Evolutionary conservation across 2,329 filamentous ascomycete species (phyloP), one percentile per base, ranked within the genome.

Genomic region (Dothistroma septosporum): DNA sequence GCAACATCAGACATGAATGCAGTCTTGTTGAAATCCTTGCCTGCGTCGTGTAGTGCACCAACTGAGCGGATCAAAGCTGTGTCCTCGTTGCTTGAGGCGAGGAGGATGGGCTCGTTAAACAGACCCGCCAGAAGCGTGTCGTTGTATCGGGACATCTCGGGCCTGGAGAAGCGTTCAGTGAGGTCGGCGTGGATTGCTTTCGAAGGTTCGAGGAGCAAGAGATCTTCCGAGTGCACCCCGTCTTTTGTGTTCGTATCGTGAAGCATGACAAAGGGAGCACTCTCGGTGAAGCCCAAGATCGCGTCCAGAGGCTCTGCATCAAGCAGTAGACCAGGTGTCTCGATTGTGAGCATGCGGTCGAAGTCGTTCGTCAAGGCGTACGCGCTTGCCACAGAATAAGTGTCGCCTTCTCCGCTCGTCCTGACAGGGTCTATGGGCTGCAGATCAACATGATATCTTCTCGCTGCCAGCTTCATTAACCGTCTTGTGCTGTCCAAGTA

Each of bases 271-370:
- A 74, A 69, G 1, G 67, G 62, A 11, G 69, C 65, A 8, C 60
- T 53, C 32, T 72, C 69, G 1, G 69, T 72, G 59, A 73, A 71
- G 4, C 70, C 71, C 31, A 75, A 63, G 28, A 74, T 65, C 1
- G 70, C 71, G 65, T 81, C 80, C 59, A 82, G 66, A 1, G 76
- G 75, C n/a, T 75, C 75, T 11, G 78, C 75, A 61, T 81, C 78
- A 19, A 80, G 71, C 48, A 82, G 63, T 22, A 79, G 64, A 0
- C 79, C 79, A 0, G 79, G 79, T 0, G 75, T 74, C 28, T 78
- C 74, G 33, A 82, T 72, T 49, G 76, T 75, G 31, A 82, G 68
- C 10, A 80, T 67, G 8, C 79, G 72, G 61, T 81, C 78, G 53
- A 79, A 77, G 35, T 78, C 77, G 12, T 53, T 48, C 28, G 74